These are phyloP conservation scores for Grigorovia jiainica DNA, from an alignment of 805 yeast genomes.

Conservation along the genomic window DNA sequence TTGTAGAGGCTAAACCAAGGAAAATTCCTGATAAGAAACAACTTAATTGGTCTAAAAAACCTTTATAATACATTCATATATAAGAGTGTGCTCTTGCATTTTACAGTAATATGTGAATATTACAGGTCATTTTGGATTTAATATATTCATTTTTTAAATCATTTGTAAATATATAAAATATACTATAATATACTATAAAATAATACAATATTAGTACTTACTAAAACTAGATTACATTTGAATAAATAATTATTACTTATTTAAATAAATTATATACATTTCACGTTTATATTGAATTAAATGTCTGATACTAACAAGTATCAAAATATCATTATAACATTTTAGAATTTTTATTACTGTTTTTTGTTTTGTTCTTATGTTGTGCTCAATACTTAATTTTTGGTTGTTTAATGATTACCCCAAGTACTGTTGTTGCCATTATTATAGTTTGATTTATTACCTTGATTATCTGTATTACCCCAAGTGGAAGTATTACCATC, in stretches of 20 bases:
- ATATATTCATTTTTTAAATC: no score
- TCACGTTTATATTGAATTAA: background rate
- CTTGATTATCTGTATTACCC: slow-evolving; percentile 25
- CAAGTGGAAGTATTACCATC: slow-evolving; percentile 36
- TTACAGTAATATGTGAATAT: background rate
- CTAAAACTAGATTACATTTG: background rate
- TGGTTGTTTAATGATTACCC: slow-evolving; percentile 19
- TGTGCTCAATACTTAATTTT: background rate
- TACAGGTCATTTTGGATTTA: no score
- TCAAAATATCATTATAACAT: background rate
- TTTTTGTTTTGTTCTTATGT: background rate
- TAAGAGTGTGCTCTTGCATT: background rate
- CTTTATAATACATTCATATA: background rate
- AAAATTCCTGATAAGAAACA: slow-evolving; percentile 51
- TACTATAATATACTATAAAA: no score
- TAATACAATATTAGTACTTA: background rate
- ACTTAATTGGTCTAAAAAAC: slow-evolving; percentile 37
- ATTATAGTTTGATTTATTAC: slow-evolving; percentile 16
- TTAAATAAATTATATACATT: background rate
- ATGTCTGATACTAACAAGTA: background rate
- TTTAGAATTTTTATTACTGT: background rate
- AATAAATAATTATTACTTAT: background rate
- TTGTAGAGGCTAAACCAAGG: slow-evolving; percentile 82
- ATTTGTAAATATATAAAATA: background rate
- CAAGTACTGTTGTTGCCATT: slow-evolving; percentile 25